A percentile compares a stretch with the other conserved stretches of the same genome.
These are phyloP conservation scores for Candida coquimbonensis DNA, from an alignment of 805 yeast species.

Conservation along the genomic window DNA sequence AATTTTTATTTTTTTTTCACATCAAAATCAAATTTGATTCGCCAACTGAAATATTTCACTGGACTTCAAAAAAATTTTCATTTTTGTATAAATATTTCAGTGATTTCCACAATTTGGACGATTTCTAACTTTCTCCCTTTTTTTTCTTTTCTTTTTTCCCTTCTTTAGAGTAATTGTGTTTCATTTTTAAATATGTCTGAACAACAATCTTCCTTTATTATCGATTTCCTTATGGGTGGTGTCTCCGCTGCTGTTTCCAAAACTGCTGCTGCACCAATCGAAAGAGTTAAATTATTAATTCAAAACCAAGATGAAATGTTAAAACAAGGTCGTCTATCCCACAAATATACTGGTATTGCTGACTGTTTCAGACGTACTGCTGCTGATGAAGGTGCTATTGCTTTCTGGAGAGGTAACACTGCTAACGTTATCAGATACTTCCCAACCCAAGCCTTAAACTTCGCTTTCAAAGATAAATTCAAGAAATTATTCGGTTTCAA, in stretches of 20 bases:
- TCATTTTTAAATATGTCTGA: conserved; percentile 16
- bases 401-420: conserved; percentile 99
- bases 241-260: conserved; percentile 97
- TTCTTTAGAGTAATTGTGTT: background rate
- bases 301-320: conserved; percentile 98
- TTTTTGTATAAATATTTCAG: too few species aligned
- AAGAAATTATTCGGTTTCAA: conserved; percentile 94
- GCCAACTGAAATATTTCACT: too few species aligned
- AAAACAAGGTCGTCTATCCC: conserved; percentile 92
- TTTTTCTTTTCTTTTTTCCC: background rate
- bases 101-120: too few species aligned
- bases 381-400: conserved; percentile 81
- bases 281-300: conserved; percentile 92
- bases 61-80: too few species aligned
- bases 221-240: conserved; percentile 95
- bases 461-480: conserved; percentile 97
- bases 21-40: too few species aligned
- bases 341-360: conserved; percentile 79
- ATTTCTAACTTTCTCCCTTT: background rate
- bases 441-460: conserved; percentile 99
- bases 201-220: conserved; percentile 41
- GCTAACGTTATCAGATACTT: conserved; percentile 98
- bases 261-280: conserved; percentile 97
- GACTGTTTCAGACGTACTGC: conserved; percentile 96
- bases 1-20: too few species aligned